Conservation (phyloP, 345 rosid species). For the Eucalyptus marginata region DNA sequence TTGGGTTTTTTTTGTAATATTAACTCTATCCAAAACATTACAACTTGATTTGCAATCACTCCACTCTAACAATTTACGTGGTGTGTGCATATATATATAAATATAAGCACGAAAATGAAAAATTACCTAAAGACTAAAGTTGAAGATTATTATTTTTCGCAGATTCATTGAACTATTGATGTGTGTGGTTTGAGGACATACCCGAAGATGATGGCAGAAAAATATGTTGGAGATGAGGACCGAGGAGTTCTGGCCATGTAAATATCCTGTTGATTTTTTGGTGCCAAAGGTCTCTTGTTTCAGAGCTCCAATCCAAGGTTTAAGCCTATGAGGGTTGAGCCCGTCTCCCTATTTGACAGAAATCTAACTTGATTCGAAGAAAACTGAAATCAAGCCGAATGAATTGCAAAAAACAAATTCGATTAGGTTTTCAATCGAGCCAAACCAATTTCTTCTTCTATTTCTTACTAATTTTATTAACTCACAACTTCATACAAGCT, state of each 20-base stretch:
- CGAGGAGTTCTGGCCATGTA: background rate
- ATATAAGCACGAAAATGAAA: background rate
- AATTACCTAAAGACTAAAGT: background rate
- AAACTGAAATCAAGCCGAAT: background rate
- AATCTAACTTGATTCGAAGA: background rate
- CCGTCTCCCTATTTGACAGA: background rate
- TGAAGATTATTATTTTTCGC: background rate
- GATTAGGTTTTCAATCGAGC: background rate
- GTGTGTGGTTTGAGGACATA: background rate
- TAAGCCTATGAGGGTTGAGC: background rate
- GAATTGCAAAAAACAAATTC: background rate
- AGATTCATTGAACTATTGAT: background rate
- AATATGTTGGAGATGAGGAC: background rate
- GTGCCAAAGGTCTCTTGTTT: background rate
- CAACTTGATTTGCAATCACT: background rate
- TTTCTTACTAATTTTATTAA: background rate
- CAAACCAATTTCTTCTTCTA: background rate
- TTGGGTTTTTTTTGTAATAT: fast-evolving
- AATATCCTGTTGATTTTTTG: background rate
- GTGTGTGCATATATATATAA: too few species aligned
- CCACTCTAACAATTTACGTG: background rate
- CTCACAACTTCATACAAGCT: background rate
- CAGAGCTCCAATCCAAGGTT: background rate
- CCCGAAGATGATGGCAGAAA: background rate
- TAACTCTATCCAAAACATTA: background rate